A percentile compares a stretch with the other conserved stretches of the same genome.
These are phyloP conservation scores for Cladochytrium replicatum DNA, from an alignment of 192 early-diverging fungal species.

Conservation along the genomic window DNA sequence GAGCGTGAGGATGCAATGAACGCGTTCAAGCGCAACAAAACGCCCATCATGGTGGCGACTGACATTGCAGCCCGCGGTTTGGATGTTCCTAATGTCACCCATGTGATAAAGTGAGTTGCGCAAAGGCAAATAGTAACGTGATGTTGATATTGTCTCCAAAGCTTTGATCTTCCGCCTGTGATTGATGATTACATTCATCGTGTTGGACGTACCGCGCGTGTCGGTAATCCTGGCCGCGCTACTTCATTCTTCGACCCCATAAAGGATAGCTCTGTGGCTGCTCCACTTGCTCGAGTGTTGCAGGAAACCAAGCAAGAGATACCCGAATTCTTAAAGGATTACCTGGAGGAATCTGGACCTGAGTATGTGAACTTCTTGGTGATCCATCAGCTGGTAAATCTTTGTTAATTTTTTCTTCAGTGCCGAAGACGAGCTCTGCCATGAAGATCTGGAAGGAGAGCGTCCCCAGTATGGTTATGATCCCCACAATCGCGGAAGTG, in stretches of 20 bases:
- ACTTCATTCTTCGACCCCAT: slow-evolving; percentile 10
- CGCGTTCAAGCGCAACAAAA: slow-evolving; percentile 56
- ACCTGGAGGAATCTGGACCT: background rate
- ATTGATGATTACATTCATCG: slow-evolving; percentile 85
- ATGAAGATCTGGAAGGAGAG: slow-evolving; percentile 18
- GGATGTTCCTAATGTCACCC: slow-evolving; percentile 39
- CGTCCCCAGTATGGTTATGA: slow-evolving; percentile 8
- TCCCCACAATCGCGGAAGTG: slow-evolving; percentile 2
- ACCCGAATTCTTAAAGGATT: slow-evolving; percentile 39
- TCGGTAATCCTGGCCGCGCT: slow-evolving; percentile 8
- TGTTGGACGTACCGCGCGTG: slow-evolving; percentile 71
- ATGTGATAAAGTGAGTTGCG: slow-evolving; percentile 56
- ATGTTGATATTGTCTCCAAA: too few species aligned
- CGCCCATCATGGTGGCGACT: slow-evolving; percentile 74
- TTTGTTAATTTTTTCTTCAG: too few species aligned
- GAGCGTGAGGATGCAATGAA: slow-evolving; percentile 76
- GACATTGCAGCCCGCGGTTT: slow-evolving; percentile 89
- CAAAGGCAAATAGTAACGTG: slow-evolving; percentile 36
- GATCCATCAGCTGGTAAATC: background rate
- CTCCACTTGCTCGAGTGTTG: slow-evolving; percentile 39
- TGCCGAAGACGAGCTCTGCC: slow-evolving; percentile 7
- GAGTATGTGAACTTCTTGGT: background rate
- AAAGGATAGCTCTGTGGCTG: slow-evolving; percentile 25
- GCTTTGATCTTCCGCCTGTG: slow-evolving; percentile 75
- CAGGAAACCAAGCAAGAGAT: slow-evolving; percentile 48